Base-by-base conservation (phyloP, 2,329 filamentous ascomycete species). In the Botrytis squamosa region DNA sequence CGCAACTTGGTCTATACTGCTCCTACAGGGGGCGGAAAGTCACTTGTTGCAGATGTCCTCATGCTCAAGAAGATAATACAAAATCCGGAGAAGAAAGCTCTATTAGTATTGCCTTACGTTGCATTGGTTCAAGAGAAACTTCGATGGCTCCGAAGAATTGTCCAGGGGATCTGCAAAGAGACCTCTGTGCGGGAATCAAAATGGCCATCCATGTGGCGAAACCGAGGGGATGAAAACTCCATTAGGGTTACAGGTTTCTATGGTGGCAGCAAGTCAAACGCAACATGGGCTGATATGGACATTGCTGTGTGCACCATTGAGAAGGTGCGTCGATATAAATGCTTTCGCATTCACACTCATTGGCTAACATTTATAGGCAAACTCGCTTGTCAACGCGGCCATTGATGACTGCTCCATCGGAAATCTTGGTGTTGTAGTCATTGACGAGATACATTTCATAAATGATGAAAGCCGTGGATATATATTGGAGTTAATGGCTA, bases 391-490 rank as follows among this genome's bases (percentile, higher is more conserved):
- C 42, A 94, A 95, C 77, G 84, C 87, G 36, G 90, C 92, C 22
- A 92, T 94, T 76, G 90, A 92, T 75, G 91, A 94, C 75, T 89
- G 88, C 79, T 88, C 86, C 5, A 74, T 93, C 74, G 84, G 85
- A n/a, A 86, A 89, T 33, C 83, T 95, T 62, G 88, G 87, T 65
- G 84, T 90, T 18, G 88, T 94, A 29, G 91, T 94, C 22, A 84
- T 94, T 49, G 92, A 95, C 78, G 92, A 95, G 80, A 83, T 94
- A n/a, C 92, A 95, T 80, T 94, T 95, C 91, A 86, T 94, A 63
- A 90, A 93, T 77, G 92, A 94, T 80, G 90, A 91, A 75, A 88
- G 91, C 76, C 88, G 92, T n/a, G 92, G 92, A 6, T 94, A 94
- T 80, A 85, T 94, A 1, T 84, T 94, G 72, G 92, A 95, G 80